phyloP scores from a whole-genome alignment of 352 stramenopile genomes.

The Phytophthora vignae region DNA sequence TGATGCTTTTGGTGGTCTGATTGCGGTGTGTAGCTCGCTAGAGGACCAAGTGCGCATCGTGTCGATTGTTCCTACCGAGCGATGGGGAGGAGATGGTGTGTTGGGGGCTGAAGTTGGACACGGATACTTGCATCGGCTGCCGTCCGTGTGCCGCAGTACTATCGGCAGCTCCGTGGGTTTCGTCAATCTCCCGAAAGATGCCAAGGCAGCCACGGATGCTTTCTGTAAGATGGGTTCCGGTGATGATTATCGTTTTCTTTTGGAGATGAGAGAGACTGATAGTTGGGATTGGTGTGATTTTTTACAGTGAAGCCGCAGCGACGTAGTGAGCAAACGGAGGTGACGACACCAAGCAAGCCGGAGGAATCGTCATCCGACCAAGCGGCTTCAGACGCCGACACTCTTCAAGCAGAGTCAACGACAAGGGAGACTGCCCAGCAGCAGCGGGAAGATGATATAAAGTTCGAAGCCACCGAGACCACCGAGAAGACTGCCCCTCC shows the following conservation, averaged over 20 bases:
- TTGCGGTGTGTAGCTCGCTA: slow-evolving; percentile 57
- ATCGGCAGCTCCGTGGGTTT: slow-evolving; percentile 82
- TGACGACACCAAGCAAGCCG: slow-evolving; percentile 6
- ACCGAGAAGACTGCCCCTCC: neutral
- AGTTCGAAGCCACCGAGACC: slow-evolving; percentile 11
- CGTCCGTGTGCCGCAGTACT: slow-evolving; percentile 60
- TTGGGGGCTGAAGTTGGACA: slow-evolving; percentile 96
- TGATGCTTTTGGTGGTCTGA: neutral
- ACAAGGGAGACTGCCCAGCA: slow-evolving; percentile 7
- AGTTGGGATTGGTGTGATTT: slow-evolving; percentile 7
- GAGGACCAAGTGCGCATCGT: slow-evolving; percentile 95
- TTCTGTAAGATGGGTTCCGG: slow-evolving; percentile 59
- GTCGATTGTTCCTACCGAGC: slow-evolving; percentile 78
- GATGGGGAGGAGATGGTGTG: slow-evolving; percentile 93
- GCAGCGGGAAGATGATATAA: slow-evolving; percentile 10
- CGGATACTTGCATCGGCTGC: slow-evolving; percentile 96
- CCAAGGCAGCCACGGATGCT: slow-evolving; percentile 76
- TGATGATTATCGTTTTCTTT: slow-evolving; percentile 10
- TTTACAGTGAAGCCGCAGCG: slow-evolving; percentile 42
- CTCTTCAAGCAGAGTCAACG: slow-evolving; percentile 1
- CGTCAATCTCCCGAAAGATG: slow-evolving; percentile 76
- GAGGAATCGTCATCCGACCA: neutral
- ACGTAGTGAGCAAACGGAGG: slow-evolving; percentile 9
- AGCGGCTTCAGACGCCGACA: neutral
- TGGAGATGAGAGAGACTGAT: neutral